These are phyloP conservation scores for Parmelia sp. DNA, from an alignment of 495 filamentous ascomycete genomes.

Conservation along the genomic window DNA sequence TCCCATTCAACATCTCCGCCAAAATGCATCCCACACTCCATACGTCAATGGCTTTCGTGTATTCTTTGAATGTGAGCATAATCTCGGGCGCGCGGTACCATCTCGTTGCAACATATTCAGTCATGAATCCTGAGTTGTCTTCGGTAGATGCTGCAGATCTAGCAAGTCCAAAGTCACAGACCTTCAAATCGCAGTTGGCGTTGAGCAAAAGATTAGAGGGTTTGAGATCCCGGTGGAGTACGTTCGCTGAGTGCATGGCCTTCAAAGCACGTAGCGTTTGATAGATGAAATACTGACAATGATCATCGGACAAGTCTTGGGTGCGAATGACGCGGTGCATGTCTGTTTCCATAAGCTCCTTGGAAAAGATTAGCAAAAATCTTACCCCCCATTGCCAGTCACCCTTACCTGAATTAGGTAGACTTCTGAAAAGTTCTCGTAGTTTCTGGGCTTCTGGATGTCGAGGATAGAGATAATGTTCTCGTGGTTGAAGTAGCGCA, in stretches of 20 bases:
- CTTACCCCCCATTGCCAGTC: neutral
- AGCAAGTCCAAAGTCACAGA: conserved; percentile 96
- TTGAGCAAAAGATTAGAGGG: conserved; percentile 95
- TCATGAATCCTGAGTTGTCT: conserved; percentile 99
- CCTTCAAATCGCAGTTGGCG: conserved; percentile 98
- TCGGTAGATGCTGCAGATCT: conserved; percentile 88
- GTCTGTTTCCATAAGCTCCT: conserved; percentile 99
- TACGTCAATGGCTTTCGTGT: conserved; percentile 99
- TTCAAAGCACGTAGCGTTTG: conserved; percentile 97
- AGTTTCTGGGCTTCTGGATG: conserved; percentile 95
- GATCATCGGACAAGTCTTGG: conserved; percentile 95
- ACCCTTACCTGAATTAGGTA: conserved; percentile 88
- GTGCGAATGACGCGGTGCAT: conserved; percentile 99
- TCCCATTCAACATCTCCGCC: conserved; percentile 99
- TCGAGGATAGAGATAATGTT: conserved; percentile 99
- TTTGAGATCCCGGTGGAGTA: conserved; percentile 95
- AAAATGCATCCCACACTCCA: conserved; percentile 99
- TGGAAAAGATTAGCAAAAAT: conserved; percentile 31
- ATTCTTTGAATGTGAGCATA: conserved; percentile 99
- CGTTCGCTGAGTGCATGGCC: conserved; percentile 98
- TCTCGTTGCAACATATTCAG: conserved; percentile 97
- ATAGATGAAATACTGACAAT: conserved; percentile 99
- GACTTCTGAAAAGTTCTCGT: conserved; percentile 94
- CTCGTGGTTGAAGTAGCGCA: conserved; percentile 99
- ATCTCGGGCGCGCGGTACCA: conserved; percentile 99